A percentile compares a stretch with the other conserved stretches of the same genome.
These are phyloP conservation scores for Penicillium salamii DNA, from an alignment of 495 filamentous ascomycete species.

Conservation along the genomic window DNA sequence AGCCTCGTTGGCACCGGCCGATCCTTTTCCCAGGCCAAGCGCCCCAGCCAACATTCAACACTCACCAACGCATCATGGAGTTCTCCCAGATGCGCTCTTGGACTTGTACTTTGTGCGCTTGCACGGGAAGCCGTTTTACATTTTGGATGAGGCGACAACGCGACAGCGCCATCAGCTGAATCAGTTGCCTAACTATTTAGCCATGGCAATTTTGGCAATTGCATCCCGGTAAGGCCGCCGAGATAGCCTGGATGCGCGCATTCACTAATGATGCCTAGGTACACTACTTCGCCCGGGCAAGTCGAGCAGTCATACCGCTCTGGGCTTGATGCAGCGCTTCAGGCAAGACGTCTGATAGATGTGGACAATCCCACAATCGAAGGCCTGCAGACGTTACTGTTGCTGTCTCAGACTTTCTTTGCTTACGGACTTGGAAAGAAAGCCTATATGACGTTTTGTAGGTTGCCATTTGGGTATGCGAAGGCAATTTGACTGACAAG, in stretches of 20 bases:
- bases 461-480: slow-evolving; percentile 12
- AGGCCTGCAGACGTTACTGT: slow-evolving; percentile 66
- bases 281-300: slow-evolving; percentile 58
- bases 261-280: slow-evolving; percentile 36
- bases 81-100: slow-evolving; percentile 58
- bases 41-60: slow-evolving; percentile 10
- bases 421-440: slow-evolving; percentile 79
- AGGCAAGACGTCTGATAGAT: slow-evolving; percentile 66
- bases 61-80: slow-evolving; percentile 28
- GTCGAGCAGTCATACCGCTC: slow-evolving; percentile 55
- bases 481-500: slow-evolving; percentile 4
- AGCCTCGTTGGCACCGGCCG: slow-evolving; percentile 6
- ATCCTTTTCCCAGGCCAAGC: slow-evolving; percentile 14
- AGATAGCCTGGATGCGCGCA: neutral
- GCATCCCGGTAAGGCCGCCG: slow-evolving; percentile 56
- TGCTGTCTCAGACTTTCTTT: slow-evolving; percentile 73
- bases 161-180: slow-evolving; percentile 64
- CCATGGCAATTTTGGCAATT: slow-evolving; percentile 72
- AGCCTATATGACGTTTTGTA: slow-evolving; percentile 81
- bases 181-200: slow-evolving; percentile 60
- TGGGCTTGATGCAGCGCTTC: slow-evolving; percentile 65
- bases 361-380: slow-evolving; percentile 77
- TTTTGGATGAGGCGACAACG: slow-evolving; percentile 69
- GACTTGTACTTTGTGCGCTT: slow-evolving; percentile 74
- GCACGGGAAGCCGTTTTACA: slow-evolving; percentile 74